These are phyloP conservation scores for Obba rivulosa DNA, from an alignment of 768 basidiomycete species.

Conservation along the genomic window DNA sequence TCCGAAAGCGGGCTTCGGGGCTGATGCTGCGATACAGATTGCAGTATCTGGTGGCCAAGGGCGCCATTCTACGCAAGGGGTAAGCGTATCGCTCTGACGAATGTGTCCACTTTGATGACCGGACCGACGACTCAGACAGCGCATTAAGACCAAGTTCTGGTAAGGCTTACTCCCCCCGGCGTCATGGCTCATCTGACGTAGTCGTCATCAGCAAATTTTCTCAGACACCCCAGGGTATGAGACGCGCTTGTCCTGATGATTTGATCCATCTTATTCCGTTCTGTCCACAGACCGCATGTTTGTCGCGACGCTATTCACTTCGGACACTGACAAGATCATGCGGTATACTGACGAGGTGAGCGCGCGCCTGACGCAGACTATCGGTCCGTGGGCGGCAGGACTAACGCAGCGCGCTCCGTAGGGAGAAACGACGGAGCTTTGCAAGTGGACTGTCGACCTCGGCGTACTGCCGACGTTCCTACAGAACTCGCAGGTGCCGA, in stretches of 20 bases:
- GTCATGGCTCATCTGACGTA: slow-evolving; percentile 2
- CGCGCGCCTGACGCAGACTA: slow-evolving; percentile 3
- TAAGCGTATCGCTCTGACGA: slow-evolving; percentile 30
- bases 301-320: slow-evolving; percentile 77
- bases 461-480: slow-evolving; percentile 74
- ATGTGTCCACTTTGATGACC: slow-evolving; percentile 16
- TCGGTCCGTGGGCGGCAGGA: slow-evolving; percentile 3
- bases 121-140: slow-evolving; percentile 48
- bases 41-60: slow-evolving; percentile 84
- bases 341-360: slow-evolving; percentile 76
- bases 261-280: not conserved
- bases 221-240: slow-evolving; percentile 45
- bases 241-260: not conserved
- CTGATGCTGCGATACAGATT: slow-evolving; percentile 39
- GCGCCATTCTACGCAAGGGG: slow-evolving; percentile 84
- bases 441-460: slow-evolving; percentile 86
- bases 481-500: slow-evolving; percentile 55
- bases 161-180: slow-evolving; percentile 27
- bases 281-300: slow-evolving; percentile 66
- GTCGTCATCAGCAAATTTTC: slow-evolving; percentile 59
- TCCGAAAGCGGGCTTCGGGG: not conserved
- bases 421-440: slow-evolving; percentile 69
- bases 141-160: slow-evolving; percentile 80
- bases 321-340: slow-evolving; percentile 69
- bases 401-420: slow-evolving; percentile 15